Percentiles rank a stretch among this genome's conserved stretches.
phyloP scores from a whole-genome alignment of 2,329 filamentous ascomycete genomes.

The Sporothrix inflata region DNA sequence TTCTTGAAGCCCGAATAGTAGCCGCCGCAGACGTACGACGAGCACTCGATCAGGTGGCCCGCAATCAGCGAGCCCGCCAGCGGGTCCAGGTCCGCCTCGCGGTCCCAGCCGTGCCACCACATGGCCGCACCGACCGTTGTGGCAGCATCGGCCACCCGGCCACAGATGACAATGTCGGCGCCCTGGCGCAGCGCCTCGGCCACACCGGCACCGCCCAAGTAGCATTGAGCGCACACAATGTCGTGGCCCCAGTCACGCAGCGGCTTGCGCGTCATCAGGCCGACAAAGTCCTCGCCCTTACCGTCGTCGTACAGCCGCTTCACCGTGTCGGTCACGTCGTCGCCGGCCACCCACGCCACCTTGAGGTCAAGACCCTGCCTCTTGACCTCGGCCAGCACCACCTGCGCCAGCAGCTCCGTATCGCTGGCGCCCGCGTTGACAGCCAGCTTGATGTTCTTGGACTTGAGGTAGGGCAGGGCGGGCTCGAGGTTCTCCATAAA shows the following conservation, averaged over 20 bases:
- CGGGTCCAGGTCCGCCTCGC: slow-evolving; percentile 44
- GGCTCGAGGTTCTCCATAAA: slow-evolving; percentile 43
- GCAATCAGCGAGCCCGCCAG: slow-evolving; percentile 49
- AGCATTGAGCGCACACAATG: slow-evolving; percentile 40
- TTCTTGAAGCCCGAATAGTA: slow-evolving; percentile 53
- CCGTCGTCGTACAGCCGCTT: slow-evolving; percentile 28
- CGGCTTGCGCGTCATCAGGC: slow-evolving; percentile 30
- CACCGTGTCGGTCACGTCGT: slow-evolving; percentile 38
- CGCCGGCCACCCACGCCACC: slow-evolving; percentile 42
- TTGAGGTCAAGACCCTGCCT: slow-evolving; percentile 37
- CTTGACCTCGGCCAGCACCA: slow-evolving; percentile 33
- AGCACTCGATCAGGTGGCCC: slow-evolving; percentile 51
- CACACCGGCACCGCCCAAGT: slow-evolving; percentile 49
- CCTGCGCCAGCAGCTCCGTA: slow-evolving; percentile 35
- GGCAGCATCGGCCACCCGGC: slow-evolving; percentile 45
- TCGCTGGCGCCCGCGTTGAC: slow-evolving; percentile 43
- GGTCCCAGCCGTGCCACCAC: slow-evolving; percentile 54
- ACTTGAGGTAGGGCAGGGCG: slow-evolving; percentile 37
- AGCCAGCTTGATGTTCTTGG: slow-evolving; percentile 39
- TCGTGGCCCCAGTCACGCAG: slow-evolving; percentile 32
- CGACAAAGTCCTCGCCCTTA: slow-evolving; percentile 32
- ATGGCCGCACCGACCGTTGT: slow-evolving; percentile 52
- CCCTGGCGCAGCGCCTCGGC: slow-evolving; percentile 41
- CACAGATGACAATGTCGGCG: slow-evolving; percentile 46
- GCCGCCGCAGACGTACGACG: slow-evolving; percentile 50